A percentile compares a stretch with the other conserved stretches of the same genome.
Evolutionary conservation across 2,329 filamentous ascomycete genomes (phyloP).

Genomic region (Bipolaris zeicola): DNA sequence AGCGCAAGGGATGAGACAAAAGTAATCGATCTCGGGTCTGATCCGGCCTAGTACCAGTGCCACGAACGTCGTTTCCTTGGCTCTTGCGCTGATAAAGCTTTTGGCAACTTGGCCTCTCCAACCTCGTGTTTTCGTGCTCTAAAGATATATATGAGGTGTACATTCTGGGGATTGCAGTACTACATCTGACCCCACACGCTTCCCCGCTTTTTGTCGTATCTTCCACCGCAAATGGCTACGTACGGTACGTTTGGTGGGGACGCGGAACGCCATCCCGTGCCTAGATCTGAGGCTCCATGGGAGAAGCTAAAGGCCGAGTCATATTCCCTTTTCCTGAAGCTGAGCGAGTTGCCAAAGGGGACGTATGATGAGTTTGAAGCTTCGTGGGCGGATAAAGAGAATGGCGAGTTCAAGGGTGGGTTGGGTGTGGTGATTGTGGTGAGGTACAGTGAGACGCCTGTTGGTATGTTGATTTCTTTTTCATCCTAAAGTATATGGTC

Average conservation of each 20-base stretch:
- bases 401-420: constrained; percentile 34
- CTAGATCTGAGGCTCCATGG: constrained; percentile 33
- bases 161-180: too few species aligned
- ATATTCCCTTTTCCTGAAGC: constrained; percentile 33
- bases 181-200: too few species aligned
- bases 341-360: constrained; percentile 30
- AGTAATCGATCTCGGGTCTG: too few species aligned
- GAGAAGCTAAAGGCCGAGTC: constrained; percentile 31
- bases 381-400: constrained; percentile 17
- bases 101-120: too few species aligned
- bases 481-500: too few species aligned
- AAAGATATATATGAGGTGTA: too few species aligned
- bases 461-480: constrained; percentile 30
- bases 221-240: background rate
- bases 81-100: too few species aligned
- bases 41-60: too few species aligned
- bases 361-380: constrained; percentile 37
- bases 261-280: constrained; percentile 27
- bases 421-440: constrained; percentile 37
- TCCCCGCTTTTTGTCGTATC: background rate
- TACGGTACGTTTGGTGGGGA: background rate
- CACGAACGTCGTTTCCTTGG: too few species aligned
- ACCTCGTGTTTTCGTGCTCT: too few species aligned
- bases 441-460: constrained; percentile 39
- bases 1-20: too few species aligned